Base-by-base conservation (phyloP, 2,329 filamentous ascomycete genomes). In the Aspergillus ochraceus region DNA sequence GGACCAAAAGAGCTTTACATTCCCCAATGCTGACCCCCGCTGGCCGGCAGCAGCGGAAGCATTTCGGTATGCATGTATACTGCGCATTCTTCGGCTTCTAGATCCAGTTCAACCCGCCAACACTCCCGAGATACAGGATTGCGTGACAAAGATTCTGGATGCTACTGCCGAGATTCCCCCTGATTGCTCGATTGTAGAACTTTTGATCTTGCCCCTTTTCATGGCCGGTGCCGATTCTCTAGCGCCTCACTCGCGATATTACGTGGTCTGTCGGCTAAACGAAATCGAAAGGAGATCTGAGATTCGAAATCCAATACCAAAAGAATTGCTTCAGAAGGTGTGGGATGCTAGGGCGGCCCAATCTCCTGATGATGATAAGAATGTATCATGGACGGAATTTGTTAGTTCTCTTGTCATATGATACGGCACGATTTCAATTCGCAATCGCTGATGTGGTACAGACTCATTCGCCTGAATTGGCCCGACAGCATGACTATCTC, bases 191-290 rank as follows among this genome's bases (percentile, higher is more conserved):
- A 42, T 73, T 11, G 58, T 72, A 3, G 71, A 73, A 49, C 60
- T 73, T 4, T 50, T 69, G 14, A 69, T 73, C 2, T 57, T 73
- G 30, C 71, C 71, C 6, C 53, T 73, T 0, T 73, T 73, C 29
- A 70, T 73, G 63, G 70, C 67, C 12, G 71, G 71, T 3, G 61
- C 68, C 0, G 71, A 73, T 51, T 63, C 62, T 5, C 59, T 73
- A 5, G 64, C 67, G n/a, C 57, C 59, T 1, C 69, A 71, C 54
- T 68, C 70, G 3, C 68, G 65, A n/a, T 70, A 73, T 55, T 73
- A 73, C 57, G 58, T 73, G n/a, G 51, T 71, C 10, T 29, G 67
- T 14, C 62, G 71, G n/a, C 49, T 70, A 19, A 60, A 57, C 9
- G 68, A 73, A 17, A 66, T 72, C 19, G 64, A 68, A 54, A 56